phyloP scores from a whole-genome alignment of 2,329 filamentous ascomycete genomes.

The Aschersonia sp. region DNA sequence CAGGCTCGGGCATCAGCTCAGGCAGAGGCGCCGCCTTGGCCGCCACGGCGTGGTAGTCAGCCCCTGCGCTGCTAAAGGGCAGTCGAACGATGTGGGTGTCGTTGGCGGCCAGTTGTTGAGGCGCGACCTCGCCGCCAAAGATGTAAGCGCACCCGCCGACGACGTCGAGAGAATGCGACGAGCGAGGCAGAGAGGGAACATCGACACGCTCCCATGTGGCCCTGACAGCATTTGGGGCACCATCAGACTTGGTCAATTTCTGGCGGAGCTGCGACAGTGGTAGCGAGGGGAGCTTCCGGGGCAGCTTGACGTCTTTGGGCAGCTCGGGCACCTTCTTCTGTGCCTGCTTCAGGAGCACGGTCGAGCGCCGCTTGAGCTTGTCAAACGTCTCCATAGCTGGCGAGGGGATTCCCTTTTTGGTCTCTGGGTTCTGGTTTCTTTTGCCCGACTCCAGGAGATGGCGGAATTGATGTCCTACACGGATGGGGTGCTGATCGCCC shows the following conservation, averaged over 20 bases:
- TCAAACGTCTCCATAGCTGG: conserved; percentile 38
- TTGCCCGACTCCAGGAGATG: too few species aligned
- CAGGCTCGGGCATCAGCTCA: too few species aligned
- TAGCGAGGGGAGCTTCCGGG: neutral
- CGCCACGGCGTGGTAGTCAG: conserved; percentile 45
- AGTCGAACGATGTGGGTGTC: conserved; percentile 53
- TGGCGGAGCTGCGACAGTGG: conserved; percentile 7
- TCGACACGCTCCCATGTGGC: conserved; percentile 48
- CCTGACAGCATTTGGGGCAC: conserved; percentile 8
- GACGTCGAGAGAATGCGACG: conserved; percentile 58
- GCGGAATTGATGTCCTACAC: too few species aligned
- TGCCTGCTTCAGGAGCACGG: conserved; percentile 34
- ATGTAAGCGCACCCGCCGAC: conserved; percentile 43
- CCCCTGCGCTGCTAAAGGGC: conserved; percentile 38
- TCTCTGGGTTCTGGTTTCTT: too few species aligned
- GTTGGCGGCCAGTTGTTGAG: conserved; percentile 57
- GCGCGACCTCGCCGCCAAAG: conserved; percentile 61
- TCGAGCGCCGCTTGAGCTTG: conserved; percentile 38
- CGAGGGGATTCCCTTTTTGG: neutral
- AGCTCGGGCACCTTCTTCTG: conserved; percentile 22
- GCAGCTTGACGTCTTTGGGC: conserved; percentile 3
- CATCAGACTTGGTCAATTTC: conserved; percentile 19
- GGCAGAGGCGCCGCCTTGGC: conserved; percentile 21
- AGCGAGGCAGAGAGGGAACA: conserved; percentile 46
- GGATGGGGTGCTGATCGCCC: too few species aligned